Conservation (phyloP, 73 alveolate genomes). For the Stentor roeselii region DNA sequence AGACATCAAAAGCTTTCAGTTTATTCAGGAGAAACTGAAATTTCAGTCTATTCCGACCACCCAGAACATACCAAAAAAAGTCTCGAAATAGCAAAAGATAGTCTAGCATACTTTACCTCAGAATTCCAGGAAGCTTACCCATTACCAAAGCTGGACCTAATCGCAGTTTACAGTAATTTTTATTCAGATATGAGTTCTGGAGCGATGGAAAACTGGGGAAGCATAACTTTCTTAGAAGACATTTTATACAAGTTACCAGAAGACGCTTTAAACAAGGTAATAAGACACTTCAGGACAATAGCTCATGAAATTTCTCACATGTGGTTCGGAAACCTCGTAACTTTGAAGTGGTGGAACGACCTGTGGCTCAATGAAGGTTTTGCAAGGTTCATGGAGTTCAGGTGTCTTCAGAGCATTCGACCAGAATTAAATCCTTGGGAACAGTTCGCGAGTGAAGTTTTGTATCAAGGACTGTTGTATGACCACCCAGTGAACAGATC, state of each 20-base stretch:
- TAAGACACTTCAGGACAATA: constrained; percentile 58
- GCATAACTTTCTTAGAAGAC: constrained; percentile 87
- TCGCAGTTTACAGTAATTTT: constrained; percentile 52
- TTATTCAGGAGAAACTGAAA: not conserved
- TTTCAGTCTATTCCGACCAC: not conserved
- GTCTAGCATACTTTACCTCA: constrained; percentile 47
- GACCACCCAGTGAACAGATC: constrained; percentile 78
- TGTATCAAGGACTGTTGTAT: constrained; percentile 51
- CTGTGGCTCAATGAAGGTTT: constrained; percentile 98
- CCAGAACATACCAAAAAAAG: not conserved
- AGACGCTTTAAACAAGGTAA: constrained; percentile 53
- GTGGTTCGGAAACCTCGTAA: constrained; percentile 98
- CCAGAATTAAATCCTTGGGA: constrained; percentile 66
- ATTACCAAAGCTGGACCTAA: constrained; percentile 62
- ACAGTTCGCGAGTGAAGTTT: constrained; percentile 77
- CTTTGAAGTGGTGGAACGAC: constrained; percentile 99
- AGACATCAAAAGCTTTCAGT: not conserved
- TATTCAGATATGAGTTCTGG: constrained; percentile 86
- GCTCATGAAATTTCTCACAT: constrained; percentile 98
- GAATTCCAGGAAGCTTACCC: constrained; percentile 52
- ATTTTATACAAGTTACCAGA: constrained; percentile 67
- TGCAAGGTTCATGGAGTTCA: constrained; percentile 82
- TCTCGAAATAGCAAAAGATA: constrained; percentile 38
- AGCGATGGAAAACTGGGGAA: constrained; percentile 98
- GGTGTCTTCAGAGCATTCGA: constrained; percentile 24